phyloP scores from a whole-genome alignment of 1,139 yeast genomes.

The Taphrina betulina region DNA sequence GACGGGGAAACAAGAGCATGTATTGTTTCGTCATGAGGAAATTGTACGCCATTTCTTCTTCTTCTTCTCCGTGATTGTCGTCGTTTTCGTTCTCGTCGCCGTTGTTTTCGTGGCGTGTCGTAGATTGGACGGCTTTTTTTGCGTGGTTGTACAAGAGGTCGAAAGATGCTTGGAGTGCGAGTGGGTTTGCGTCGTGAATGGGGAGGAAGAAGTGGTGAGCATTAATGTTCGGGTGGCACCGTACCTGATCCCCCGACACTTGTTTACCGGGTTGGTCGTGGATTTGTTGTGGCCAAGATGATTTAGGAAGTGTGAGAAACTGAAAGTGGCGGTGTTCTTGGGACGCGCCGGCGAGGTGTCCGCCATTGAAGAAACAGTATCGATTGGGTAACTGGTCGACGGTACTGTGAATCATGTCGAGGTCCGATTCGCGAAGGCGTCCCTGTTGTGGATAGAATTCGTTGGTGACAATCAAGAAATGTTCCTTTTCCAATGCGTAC shows the following conservation, averaged over 20 bases:
- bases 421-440: constrained; percentile 7
- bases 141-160: constrained; percentile 5
- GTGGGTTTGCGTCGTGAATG: not conserved
- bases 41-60: constrained; percentile 21
- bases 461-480: constrained; percentile 28
- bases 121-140: constrained; percentile 2
- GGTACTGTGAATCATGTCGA: constrained; percentile 13
- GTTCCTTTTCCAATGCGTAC: constrained; percentile 20
- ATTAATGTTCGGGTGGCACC: not conserved
- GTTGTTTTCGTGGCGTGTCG: constrained; percentile 6
- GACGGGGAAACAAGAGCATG: constrained; percentile 27
- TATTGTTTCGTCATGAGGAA: constrained; percentile 22
- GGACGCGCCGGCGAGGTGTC: constrained; percentile 23
- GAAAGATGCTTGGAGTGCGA: not conserved
- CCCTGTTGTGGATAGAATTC: constrained; percentile 24
- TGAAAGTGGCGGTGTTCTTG: constrained; percentile 30
- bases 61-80: not conserved
- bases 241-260: no score
- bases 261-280: not conserved
- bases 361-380: constrained; percentile 31
- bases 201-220: constrained; percentile 7
- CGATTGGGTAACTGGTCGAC: not conserved
- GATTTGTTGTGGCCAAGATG: constrained; percentile 11
- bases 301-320: constrained; percentile 13
- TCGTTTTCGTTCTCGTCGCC: not conserved